Percentiles rank a stretch among this genome's conserved stretches.
Evolutionary conservation across 1,284 basidiomycete species (phyloP).

Genomic region (Stygiomarasmius scandens): DNA sequence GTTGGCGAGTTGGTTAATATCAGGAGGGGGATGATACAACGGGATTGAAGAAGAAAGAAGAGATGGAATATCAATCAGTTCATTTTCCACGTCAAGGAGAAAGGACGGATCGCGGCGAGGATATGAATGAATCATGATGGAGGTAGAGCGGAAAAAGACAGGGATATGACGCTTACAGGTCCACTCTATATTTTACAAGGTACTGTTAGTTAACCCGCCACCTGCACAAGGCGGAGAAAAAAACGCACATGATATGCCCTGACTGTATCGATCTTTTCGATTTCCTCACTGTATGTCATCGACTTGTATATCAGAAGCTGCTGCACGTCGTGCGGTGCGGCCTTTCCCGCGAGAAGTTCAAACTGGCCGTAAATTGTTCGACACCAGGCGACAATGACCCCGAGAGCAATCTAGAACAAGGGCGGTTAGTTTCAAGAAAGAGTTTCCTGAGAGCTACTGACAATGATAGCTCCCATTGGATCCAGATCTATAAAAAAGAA

Average conservation of each 20-base stretch:
- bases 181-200: slow-evolving; percentile 50
- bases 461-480: slow-evolving; percentile 79
- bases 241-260: slow-evolving; percentile 80
- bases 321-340: slow-evolving; percentile 89
- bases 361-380: slow-evolving; percentile 82
- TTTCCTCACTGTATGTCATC: slow-evolving; percentile 85
- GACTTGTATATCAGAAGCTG: slow-evolving; percentile 94
- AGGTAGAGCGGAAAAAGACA: neutral
- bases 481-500: slow-evolving; percentile 62
- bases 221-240: slow-evolving; percentile 6
- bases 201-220: neutral
- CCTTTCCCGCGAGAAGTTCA: slow-evolving; percentile 86
- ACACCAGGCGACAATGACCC: slow-evolving; percentile 81
- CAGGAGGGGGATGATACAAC: neutral
- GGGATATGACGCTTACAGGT: slow-evolving; percentile 34
- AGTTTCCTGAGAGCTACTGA: slow-evolving; percentile 34
- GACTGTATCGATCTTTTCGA: slow-evolving; percentile 87
- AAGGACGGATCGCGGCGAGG: no score
- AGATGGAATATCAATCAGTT: neutral
- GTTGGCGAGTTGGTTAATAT: neutral
- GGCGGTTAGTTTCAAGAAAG: neutral
- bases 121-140: neutral
- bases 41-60: neutral
- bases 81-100: neutral
- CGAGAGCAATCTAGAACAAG: slow-evolving; percentile 66